Conservation (phyloP, 805 yeast genomes). For the Metschnikowia baotianmanensis region DNA sequence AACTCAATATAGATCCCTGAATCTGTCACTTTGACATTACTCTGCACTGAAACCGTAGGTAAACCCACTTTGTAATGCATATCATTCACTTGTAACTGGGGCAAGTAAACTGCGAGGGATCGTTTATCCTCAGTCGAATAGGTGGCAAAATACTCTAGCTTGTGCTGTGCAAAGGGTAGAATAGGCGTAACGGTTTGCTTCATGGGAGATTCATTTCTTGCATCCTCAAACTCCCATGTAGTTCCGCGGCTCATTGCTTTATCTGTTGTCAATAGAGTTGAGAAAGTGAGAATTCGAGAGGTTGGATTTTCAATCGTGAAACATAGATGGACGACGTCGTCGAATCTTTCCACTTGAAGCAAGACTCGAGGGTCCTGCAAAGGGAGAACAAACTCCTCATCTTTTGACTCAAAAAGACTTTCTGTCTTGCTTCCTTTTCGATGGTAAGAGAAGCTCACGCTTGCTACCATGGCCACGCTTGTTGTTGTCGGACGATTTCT, state of each 20-base stretch:
- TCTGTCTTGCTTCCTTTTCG: conserved; percentile 13
- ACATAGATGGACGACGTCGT: conserved; percentile 27
- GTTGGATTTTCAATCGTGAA: conserved; percentile 77
- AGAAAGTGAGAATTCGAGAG: conserved; percentile 60
- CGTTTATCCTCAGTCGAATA: conserved; percentile 9
- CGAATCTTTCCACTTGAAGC: conserved; percentile 30
- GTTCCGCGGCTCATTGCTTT: conserved; percentile 12
- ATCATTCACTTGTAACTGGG: conserved; percentile 65
- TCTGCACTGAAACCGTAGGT: conserved; percentile 21
- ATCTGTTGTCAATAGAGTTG: conserved; percentile 29
- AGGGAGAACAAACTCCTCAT: conserved; percentile 57
- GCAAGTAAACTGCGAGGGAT: conserved; percentile 40
- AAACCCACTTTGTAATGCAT: conserved; percentile 63
- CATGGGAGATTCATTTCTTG: conserved; percentile 26
- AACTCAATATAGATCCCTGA: conserved; percentile 3
- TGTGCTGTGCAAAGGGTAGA: conserved; percentile 58
- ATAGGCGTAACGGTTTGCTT: conserved; percentile 45
- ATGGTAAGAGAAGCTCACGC: conserved; percentile 16
- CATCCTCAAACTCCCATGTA: conserved; percentile 15
- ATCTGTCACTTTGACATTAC: conserved; percentile 4
- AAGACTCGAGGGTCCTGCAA: conserved; percentile 69
- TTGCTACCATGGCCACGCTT: conserved; percentile 21
- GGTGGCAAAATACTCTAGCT: conserved; percentile 31
- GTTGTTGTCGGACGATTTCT: conserved; percentile 40
- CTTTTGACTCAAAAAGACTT: conserved; percentile 32